Evolutionary conservation across 2,329 filamentous ascomycete genomes (phyloP).

Genomic region (Fusarium torulosum): DNA sequence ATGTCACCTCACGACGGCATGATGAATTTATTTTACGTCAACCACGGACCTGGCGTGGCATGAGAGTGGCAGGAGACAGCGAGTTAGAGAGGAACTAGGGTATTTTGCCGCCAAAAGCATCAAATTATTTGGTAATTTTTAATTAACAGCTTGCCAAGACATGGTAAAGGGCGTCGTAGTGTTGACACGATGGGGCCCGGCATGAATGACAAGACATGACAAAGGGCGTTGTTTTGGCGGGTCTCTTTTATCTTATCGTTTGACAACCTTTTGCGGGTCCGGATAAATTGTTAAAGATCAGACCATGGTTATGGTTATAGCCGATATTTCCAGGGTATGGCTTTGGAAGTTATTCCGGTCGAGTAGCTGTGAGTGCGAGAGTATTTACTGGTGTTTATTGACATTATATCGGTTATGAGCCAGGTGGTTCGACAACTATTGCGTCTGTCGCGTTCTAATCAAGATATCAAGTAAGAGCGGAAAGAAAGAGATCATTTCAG

Average conservation of each 20-base stretch:
- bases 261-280: slow-evolving; percentile 17
- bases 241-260: slow-evolving; percentile 29
- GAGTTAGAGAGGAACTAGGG: slow-evolving; percentile 1
- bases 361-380: not conserved
- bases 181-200: slow-evolving; percentile 26
- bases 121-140: slow-evolving; percentile 39
- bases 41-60: slow-evolving; percentile 1
- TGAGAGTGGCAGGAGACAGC: slow-evolving; percentile 8
- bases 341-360: not conserved
- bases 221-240: slow-evolving; percentile 30
- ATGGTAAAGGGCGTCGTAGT: slow-evolving; percentile 30
- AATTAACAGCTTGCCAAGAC: slow-evolving; percentile 19
- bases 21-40: slow-evolving; percentile 36
- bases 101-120: slow-evolving; percentile 15
- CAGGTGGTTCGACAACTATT: not conserved
- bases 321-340: no score
- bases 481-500: not conserved
- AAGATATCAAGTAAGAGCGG: not conserved
- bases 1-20: slow-evolving; percentile 7
- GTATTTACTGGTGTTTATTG: not conserved
- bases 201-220: slow-evolving; percentile 28
- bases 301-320: slow-evolving; percentile 1
- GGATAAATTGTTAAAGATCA: slow-evolving; percentile 5
- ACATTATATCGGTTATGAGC: not conserved
- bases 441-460: not conserved